Evolutionary conservation across 495 filamentous ascomycete species (phyloP).

Genomic region (Hyaloscypha finlandica): DNA sequence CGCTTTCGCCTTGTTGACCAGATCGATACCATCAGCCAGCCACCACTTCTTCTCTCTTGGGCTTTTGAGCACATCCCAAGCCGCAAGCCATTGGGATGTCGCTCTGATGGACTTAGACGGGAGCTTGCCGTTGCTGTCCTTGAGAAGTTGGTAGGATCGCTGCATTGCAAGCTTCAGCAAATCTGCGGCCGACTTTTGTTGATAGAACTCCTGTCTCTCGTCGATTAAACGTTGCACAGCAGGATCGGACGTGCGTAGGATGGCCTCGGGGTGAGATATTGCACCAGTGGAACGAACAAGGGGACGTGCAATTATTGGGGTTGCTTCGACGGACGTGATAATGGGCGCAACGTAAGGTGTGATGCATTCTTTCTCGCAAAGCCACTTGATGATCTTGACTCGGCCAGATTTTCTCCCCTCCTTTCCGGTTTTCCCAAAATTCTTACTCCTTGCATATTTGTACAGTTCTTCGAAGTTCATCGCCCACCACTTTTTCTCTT

Average conservation of each 20-base stretch:
- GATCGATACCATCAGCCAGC: slow-evolving; percentile 28
- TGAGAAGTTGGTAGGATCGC: slow-evolving; percentile 24
- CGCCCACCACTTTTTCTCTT: slow-evolving; percentile 26
- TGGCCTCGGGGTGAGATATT: slow-evolving; percentile 25
- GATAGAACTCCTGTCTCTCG: slow-evolving; percentile 15
- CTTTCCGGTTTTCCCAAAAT: slow-evolving; percentile 20
- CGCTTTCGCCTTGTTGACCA: slow-evolving; percentile 27
- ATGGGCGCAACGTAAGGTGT: slow-evolving; percentile 18
- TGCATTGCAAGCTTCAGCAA: slow-evolving; percentile 20
- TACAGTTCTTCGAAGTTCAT: slow-evolving; percentile 28
- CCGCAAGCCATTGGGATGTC: slow-evolving; percentile 21
- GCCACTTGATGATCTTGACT: slow-evolving; percentile 24
- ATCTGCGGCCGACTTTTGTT: slow-evolving; percentile 2
- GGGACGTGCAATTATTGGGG: background rate
- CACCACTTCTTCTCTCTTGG: slow-evolving; percentile 26
- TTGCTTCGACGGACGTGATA: background rate
- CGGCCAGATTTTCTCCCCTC: slow-evolving; percentile 25
- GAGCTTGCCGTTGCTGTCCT: slow-evolving; percentile 25
- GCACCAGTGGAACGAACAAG: slow-evolving; percentile 12
- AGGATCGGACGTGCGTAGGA: slow-evolving; percentile 23
- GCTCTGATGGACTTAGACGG: slow-evolving; percentile 13
- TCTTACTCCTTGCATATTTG: slow-evolving; percentile 19
- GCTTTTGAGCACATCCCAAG: slow-evolving; percentile 27
- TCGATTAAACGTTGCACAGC: slow-evolving; percentile 19
- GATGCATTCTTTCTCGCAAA: slow-evolving; percentile 22